Percentiles rank a stretch among this genome's conserved stretches.
These are phyloP conservation scores for Xylaria sp. DNA, from an alignment of 2,329 filamentous ascomycete species.

Conservation along the genomic window DNA sequence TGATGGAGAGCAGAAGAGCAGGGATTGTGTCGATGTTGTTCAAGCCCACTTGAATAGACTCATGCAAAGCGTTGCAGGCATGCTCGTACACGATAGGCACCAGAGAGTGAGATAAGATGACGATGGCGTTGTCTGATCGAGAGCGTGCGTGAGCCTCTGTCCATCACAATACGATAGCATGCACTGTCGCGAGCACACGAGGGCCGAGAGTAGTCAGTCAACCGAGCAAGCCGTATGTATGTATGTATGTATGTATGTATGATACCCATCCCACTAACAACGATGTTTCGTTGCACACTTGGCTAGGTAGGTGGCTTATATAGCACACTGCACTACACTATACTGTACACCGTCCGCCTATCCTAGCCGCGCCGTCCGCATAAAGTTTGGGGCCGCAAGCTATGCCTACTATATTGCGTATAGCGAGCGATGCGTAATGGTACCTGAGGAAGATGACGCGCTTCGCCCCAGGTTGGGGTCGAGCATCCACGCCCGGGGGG, in stretches of 20 bases:
- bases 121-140: background rate
- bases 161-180: background rate
- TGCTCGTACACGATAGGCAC: background rate
- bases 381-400: slow-evolving; percentile 15
- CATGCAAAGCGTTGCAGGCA: slow-evolving; percentile 4
- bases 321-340: too few relatives aligned
- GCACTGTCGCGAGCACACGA: slow-evolving; percentile 5
- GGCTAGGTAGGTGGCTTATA: too few relatives aligned
- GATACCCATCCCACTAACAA: background rate
- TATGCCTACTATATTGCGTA: background rate
- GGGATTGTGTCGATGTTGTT: slow-evolving; percentile 4
- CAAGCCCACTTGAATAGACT: slow-evolving; percentile 8
- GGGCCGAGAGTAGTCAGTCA: slow-evolving; percentile 8
- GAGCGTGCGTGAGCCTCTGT: background rate
- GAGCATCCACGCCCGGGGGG: slow-evolving; percentile 3
- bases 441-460: slow-evolving; percentile 13
- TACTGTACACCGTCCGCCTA: background rate
- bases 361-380: slow-evolving; percentile 27
- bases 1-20: slow-evolving; percentile 16
- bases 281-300: background rate
- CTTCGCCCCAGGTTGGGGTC: slow-evolving; percentile 1
- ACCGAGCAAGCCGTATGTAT: background rate
- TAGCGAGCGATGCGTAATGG: slow-evolving; percentile 12
- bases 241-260: background rate
- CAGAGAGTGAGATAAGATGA: slow-evolving; percentile 19